Percentiles rank a stretch among this genome's conserved stretches.
Evolutionary conservation across 202 grass and related monocot genomes (phyloP).

Genomic region (Carex arenaria): DNA sequence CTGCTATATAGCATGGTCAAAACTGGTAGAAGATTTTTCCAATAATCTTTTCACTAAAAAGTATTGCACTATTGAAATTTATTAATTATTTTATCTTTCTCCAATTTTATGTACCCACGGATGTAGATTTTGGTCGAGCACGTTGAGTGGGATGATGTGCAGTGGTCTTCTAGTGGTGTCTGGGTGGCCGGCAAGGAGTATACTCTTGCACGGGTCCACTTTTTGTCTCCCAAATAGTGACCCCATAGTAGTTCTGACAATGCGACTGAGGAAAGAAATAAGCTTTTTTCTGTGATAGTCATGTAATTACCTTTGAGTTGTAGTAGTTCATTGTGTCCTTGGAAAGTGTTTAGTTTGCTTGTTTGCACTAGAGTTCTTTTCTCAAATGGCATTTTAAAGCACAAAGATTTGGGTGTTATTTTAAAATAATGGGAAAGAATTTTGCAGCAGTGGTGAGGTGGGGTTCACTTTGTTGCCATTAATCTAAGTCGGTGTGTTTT

Average conservation of each 20-base stretch:
- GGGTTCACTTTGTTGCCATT: neutral
- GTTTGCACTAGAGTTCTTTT: neutral
- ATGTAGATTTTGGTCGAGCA: slow-evolving; percentile 71
- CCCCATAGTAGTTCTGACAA: neutral
- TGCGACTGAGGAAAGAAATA: slow-evolving; percentile 24
- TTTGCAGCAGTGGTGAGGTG: neutral
- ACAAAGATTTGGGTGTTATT: neutral
- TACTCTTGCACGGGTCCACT: slow-evolving; percentile 73
- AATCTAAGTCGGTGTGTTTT: neutral
- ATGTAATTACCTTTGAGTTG: slow-evolving; percentile 2
- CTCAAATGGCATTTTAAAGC: neutral
- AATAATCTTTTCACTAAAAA: neutral
- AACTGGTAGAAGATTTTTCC: neutral
- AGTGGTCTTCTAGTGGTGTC: slow-evolving; percentile 80
- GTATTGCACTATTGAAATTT: neutral
- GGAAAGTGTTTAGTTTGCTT: neutral
- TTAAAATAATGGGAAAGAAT: neutral
- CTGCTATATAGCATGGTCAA: neutral
- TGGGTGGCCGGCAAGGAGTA: slow-evolving; percentile 88
- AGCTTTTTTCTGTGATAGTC: neutral
- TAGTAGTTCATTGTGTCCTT: slow-evolving; percentile 12
- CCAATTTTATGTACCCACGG: neutral
- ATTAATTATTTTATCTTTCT: neutral
- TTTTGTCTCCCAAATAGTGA: slow-evolving; percentile 58
- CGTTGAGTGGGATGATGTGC: slow-evolving; percentile 95